Conservation (phyloP, 345 rosid species). For the Pugionium dolabratum region DNA sequence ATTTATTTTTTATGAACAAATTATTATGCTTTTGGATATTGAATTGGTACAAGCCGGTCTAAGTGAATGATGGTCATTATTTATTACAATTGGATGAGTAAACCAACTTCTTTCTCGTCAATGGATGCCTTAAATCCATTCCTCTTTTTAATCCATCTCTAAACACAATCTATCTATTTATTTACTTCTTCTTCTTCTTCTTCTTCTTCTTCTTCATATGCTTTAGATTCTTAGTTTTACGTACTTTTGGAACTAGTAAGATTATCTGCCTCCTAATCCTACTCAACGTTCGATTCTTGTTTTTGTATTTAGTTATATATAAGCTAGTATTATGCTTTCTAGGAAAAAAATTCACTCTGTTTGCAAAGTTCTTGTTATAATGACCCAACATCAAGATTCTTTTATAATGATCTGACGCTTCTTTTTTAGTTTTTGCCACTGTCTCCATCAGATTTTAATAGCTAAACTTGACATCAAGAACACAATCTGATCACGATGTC, state of each 20-base stretch:
- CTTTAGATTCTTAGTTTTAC: no score
- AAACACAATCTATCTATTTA: background rate
- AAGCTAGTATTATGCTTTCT: conserved; percentile 1
- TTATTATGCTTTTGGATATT: background rate
- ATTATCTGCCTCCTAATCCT: conserved; percentile 2
- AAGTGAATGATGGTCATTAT: conserved; percentile 17
- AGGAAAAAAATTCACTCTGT: background rate
- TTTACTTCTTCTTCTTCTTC: conserved; percentile 11
- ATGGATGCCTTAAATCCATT: background rate
- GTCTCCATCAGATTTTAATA: background rate
- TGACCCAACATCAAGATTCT: conserved; percentile 8
- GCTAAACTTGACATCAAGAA: conserved; percentile 15
- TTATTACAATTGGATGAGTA: conserved; percentile 13
- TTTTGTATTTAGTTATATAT: background rate
- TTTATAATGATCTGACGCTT: conserved; percentile 3
- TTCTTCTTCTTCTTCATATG: conserved; percentile 8
- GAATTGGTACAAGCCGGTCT: conserved; percentile 14
- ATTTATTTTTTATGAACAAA: conserved; percentile 9
- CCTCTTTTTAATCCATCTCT: background rate
- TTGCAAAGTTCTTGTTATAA: conserved; percentile 2
- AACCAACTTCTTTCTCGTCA: conserved; percentile 23
- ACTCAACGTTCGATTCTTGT: conserved; percentile 9
- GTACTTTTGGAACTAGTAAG: conserved; percentile 35
- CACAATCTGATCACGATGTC: conserved; percentile 5
- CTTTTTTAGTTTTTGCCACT: background rate